phyloP scores from a whole-genome alignment of 208 protist genomes.

The Trypanosoma grayi region DNA sequence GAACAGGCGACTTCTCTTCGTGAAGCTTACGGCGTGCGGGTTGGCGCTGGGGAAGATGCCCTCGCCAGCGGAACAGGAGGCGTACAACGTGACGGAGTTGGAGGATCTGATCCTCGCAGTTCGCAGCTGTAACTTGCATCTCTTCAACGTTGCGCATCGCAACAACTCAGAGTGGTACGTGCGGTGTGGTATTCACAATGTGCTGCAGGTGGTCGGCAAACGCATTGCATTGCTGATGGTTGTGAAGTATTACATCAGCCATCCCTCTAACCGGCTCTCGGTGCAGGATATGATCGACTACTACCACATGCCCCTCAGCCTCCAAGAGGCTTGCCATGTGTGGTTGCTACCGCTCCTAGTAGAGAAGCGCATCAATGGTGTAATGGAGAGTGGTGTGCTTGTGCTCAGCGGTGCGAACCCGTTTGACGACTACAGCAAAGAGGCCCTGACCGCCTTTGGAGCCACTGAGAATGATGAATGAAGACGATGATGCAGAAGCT shows the following conservation, averaged over 20 bases:
- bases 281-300: slow-evolving; percentile 66
- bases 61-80: slow-evolving; percentile 16
- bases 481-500: neutral
- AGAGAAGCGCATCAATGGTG: slow-evolving; percentile 71
- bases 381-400: slow-evolving; percentile 60
- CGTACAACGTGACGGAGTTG: slow-evolving; percentile 31
- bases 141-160: slow-evolving; percentile 58
- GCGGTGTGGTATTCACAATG: slow-evolving; percentile 63
- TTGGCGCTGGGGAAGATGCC: slow-evolving; percentile 40
- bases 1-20: slow-evolving; percentile 45
- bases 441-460: slow-evolving; percentile 10
- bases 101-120: slow-evolving; percentile 70
- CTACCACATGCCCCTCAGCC: slow-evolving; percentile 44
- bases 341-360: slow-evolving; percentile 83
- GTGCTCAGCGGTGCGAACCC: slow-evolving; percentile 56
- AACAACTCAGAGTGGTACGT: slow-evolving; percentile 65
- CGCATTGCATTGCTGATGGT: slow-evolving; percentile 71
- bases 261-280: slow-evolving; percentile 33
- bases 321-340: slow-evolving; percentile 25
- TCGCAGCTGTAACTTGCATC: slow-evolving; percentile 41
- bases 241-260: slow-evolving; percentile 63
- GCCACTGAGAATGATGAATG: neutral
- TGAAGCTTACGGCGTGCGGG: slow-evolving; percentile 53
- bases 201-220: slow-evolving; percentile 52
- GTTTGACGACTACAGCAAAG: slow-evolving; percentile 60